Percentiles rank a stretch among this genome's conserved stretches.
Evolutionary conservation across 176 grass and related monocot species (phyloP).

Genomic region (Carex parvula): DNA sequence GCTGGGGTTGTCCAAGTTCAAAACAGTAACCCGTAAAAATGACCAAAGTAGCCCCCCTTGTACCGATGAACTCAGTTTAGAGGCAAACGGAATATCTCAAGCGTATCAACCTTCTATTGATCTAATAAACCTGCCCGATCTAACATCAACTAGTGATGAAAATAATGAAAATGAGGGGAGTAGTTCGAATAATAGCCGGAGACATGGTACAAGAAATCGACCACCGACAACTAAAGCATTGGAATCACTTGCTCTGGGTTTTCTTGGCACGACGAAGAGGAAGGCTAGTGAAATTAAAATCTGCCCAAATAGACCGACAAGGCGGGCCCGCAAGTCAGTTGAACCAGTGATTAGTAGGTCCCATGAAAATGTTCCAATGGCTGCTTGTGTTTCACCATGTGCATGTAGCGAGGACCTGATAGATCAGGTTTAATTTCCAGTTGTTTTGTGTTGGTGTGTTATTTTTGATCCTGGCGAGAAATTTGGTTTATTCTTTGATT

Average conservation of each 20-base stretch:
- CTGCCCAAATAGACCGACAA: neutral
- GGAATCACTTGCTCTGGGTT: slow-evolving; percentile 93
- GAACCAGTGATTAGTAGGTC: slow-evolving; percentile 10
- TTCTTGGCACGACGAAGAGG: slow-evolving; percentile 64
- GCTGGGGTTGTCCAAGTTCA: slow-evolving; percentile 22
- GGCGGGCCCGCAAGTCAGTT: neutral
- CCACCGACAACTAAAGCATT: slow-evolving; percentile 79
- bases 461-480: neutral
- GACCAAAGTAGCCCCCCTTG: slow-evolving; percentile 33
- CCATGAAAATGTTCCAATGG: slow-evolving; percentile 9
- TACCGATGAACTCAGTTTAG: slow-evolving; percentile 19
- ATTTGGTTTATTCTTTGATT: slow-evolving; percentile 16
- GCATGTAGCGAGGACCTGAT: neutral
- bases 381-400: neutral
- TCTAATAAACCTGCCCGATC: slow-evolving; percentile 76
- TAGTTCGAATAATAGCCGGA: slow-evolving; percentile 53
- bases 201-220: slow-evolving; percentile 79
- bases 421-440: neutral
- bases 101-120: slow-evolving; percentile 37
- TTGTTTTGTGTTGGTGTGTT: neutral
- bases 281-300: slow-evolving; percentile 8
- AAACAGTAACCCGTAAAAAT: slow-evolving; percentile 34
- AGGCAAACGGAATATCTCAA: neutral
- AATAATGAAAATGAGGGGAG: slow-evolving; percentile 39
- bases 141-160: slow-evolving; percentile 52